A percentile compares a stretch with the other conserved stretches of the same genome.
These are phyloP conservation scores for Jatropha multifida DNA, from an alignment of 441 rosid species.

Conservation along the genomic window DNA sequence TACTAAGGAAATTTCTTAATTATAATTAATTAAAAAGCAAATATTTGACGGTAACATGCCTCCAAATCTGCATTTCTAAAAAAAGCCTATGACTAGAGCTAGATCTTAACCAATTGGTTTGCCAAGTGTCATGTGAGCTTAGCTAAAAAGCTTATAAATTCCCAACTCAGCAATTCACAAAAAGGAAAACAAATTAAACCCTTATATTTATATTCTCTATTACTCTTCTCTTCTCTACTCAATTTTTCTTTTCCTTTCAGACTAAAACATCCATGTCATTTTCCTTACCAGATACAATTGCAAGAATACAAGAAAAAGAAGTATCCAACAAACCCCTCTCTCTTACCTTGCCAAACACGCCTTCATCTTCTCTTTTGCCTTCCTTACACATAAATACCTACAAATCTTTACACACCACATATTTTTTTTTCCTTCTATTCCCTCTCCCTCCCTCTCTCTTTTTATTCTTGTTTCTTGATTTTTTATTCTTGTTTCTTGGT, in stretches of 20 bases:
- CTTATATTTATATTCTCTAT: not conserved
- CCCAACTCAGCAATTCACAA: not conserved
- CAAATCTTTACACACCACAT: not conserved
- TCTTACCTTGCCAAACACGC: constrained; percentile 36
- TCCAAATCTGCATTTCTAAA: not conserved
- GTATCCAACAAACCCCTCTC: constrained; percentile 32
- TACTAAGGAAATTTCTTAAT: not conserved
- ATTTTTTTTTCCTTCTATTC: not conserved
- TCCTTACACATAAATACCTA: constrained; percentile 7
- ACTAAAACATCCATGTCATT: constrained; percentile 7
- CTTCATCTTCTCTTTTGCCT: constrained; percentile 7
- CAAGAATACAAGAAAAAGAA: constrained; percentile 16
- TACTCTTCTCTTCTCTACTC: not conserved
- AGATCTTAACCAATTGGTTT: not conserved
- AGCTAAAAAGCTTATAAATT: not conserved
- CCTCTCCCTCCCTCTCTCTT: not conserved
- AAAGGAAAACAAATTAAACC: not conserved
- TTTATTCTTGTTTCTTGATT: not conserved
- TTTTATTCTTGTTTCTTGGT: not conserved
- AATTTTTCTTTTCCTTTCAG: not conserved
- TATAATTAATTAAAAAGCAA: not conserved
- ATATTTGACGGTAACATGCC: not conserved
- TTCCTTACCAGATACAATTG: constrained; percentile 3
- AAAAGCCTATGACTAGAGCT: not conserved
- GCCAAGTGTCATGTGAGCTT: constrained; percentile 3